Conservation (phyloP, 805 yeast species). For the Saturnispora sanitii region DNA sequence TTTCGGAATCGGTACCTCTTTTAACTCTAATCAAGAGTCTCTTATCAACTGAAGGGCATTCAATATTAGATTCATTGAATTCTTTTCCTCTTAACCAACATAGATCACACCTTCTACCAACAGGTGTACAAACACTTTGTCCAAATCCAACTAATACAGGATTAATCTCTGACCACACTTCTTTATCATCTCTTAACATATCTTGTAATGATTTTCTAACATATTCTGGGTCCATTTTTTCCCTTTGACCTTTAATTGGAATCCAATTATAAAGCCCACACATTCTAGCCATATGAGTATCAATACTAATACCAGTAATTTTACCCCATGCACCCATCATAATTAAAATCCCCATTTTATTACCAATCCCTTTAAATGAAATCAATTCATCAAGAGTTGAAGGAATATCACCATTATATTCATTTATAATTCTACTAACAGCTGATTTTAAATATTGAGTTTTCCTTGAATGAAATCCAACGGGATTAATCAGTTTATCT, state of each 20-base stretch:
- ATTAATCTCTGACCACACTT: constrained; percentile 76
- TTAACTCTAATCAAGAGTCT: constrained; percentile 29
- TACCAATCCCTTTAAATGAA: constrained; percentile 85
- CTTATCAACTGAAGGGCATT: constrained; percentile 48
- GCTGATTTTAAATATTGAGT: constrained; percentile 60
- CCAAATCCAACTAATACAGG: constrained; percentile 90
- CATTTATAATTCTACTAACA: constrained; percentile 39
- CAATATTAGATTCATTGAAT: constrained; percentile 7
- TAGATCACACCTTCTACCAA: constrained; percentile 59
- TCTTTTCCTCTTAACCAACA: constrained; percentile 43
- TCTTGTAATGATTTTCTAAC: constrained; percentile 58
- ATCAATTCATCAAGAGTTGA: constrained; percentile 52
- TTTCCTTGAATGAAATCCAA: constrained; percentile 82
- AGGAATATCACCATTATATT: constrained; percentile 65
- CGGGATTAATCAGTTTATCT: constrained; percentile 60
- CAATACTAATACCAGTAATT: constrained; percentile 84
- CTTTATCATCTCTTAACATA: constrained; percentile 54
- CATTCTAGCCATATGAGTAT: constrained; percentile 78
- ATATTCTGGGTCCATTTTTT: constrained; percentile 57
- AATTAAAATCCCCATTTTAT: constrained; percentile 83
- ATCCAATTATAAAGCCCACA: constrained; percentile 81
- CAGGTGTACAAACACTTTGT: constrained; percentile 73
- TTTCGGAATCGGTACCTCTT: constrained; percentile 17
- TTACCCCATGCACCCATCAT: constrained; percentile 76
- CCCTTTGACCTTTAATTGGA: constrained; percentile 16